Conservation (phyloP, 305 asterid species). For the Rubia peregrina region DNA sequence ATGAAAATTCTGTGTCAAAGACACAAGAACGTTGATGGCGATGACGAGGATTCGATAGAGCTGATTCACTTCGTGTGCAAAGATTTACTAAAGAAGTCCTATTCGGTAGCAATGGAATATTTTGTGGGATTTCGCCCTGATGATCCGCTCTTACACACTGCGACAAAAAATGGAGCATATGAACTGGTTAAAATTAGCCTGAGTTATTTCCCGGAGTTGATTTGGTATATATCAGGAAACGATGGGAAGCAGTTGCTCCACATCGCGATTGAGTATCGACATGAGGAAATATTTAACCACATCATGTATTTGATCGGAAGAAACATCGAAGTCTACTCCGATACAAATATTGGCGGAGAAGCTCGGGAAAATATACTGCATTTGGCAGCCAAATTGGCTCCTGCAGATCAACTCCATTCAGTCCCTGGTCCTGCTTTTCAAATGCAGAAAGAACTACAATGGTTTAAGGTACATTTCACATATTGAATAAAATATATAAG, state of each 20-base stretch:
- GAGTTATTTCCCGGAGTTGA: constrained; percentile 3
- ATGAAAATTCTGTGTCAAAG: not conserved
- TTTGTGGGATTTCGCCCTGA: not conserved
- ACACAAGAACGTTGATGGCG: not conserved
- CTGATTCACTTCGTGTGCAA: not conserved
- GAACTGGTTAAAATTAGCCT: not conserved
- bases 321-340: not conserved
- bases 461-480: constrained; percentile 28
- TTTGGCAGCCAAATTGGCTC: constrained; percentile 17
- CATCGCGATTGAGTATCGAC: constrained; percentile 3
- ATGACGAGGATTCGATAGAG: not conserved
- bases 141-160: not conserved
- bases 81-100: not conserved
- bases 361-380: constrained; percentile 13
- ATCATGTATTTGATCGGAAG: not conserved
- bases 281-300: not conserved
- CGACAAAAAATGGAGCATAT: not conserved
- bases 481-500: too few relatives aligned
- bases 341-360: not conserved
- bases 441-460: constrained; percentile 19
- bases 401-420: not conserved
- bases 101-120: not conserved
- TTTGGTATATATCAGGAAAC: not conserved
- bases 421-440: constrained; percentile 16
- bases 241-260: not conserved